Base-by-base conservation (phyloP, 306 rosid genomes). In the Canavalia ensiformis region DNA sequence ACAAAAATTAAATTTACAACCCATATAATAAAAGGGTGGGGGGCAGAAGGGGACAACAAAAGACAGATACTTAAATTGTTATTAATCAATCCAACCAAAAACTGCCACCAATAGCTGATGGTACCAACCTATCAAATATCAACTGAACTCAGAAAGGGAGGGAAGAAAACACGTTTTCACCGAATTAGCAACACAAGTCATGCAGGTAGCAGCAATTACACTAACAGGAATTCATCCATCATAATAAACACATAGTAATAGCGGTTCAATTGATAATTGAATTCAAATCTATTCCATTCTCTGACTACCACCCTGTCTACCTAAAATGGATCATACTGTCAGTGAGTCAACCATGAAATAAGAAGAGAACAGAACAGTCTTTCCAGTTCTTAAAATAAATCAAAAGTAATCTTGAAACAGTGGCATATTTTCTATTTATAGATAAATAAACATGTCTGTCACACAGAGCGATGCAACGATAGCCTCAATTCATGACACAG, bases 61-160 rank as follows among this genome's bases (percentile, higher is more conserved):
- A 28, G 47, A 58, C 6, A 72, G 4, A 72, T 60, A 65, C 28
- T 78, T 54, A 5, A 52, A 37, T 18, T 12, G 33, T 28, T 7
- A 83, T 33, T 18, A 67, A 72, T 37, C 70, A 70, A 57, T 81
- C 30, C 66, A 50, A 64, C 30, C 57, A 34, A 55, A 56, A 72
- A 31, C 39, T 12, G 35, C 66, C 72, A 44, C 73, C 46, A 71
- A 64, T 69, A 66, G 37, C 86, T 2, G 2, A 31, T 2, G 18
- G 29, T 8, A 29, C 31, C 49, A 52, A 34, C 31, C 76, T 59
- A 64, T 68, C 46, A 47, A 70, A 69, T 41, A 62, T 57, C 51
- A 51, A 12, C 45, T 66, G 57, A 34, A 84, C 67, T 33, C 8
- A 57, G 2, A 51, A 11, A 67, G 8, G 58, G 25, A 49, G 5